Percentiles rank a stretch among this genome's conserved stretches.
Conservation (phyloP, 768 basidiomycete genomes). For the Asterophora parasitica region DNA sequence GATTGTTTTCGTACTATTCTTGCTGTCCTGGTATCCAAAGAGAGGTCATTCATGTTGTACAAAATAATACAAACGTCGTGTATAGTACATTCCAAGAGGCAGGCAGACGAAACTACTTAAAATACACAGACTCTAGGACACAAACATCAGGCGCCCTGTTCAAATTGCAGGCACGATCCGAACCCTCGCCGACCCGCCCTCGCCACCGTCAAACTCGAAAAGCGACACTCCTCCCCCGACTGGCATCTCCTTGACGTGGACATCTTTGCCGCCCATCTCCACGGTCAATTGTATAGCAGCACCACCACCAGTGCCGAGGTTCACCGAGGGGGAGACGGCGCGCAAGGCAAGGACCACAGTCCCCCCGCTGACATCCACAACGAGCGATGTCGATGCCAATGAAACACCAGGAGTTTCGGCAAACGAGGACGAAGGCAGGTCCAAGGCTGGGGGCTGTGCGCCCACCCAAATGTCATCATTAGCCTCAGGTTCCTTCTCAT, state of each 20-base stretch:
- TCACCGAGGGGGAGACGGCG: not conserved
- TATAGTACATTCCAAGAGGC: not conserved
- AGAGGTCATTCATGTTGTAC: not conserved
- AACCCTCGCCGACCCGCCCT: conserved; percentile 16
- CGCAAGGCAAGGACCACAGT: conserved; percentile 17
- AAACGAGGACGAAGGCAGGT: not conserved
- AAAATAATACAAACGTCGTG: not conserved
- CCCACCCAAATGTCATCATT: not conserved
- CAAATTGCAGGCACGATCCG: conserved; percentile 12
- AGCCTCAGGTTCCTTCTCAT: not conserved
- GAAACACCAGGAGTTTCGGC: not conserved
- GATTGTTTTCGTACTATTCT: not conserved
- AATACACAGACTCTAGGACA: too few species aligned
- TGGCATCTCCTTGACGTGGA: conserved; percentile 17
- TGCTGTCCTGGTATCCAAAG: too few species aligned
- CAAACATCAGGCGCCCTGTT: too few species aligned
- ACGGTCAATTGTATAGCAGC: conserved; percentile 10
- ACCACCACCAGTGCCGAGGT: conserved; percentile 1
- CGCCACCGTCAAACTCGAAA: conserved; percentile 19
- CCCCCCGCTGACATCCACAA: conserved; percentile 15
- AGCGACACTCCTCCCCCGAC: conserved; percentile 14
- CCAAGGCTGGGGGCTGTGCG: not conserved
- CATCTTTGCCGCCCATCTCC: conserved; percentile 23
- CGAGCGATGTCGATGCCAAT: conserved; percentile 5
- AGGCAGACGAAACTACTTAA: too few species aligned